Evolutionary conservation across 2,329 filamentous ascomycete genomes (phyloP).

Genomic region (Alternaria panax): DNA sequence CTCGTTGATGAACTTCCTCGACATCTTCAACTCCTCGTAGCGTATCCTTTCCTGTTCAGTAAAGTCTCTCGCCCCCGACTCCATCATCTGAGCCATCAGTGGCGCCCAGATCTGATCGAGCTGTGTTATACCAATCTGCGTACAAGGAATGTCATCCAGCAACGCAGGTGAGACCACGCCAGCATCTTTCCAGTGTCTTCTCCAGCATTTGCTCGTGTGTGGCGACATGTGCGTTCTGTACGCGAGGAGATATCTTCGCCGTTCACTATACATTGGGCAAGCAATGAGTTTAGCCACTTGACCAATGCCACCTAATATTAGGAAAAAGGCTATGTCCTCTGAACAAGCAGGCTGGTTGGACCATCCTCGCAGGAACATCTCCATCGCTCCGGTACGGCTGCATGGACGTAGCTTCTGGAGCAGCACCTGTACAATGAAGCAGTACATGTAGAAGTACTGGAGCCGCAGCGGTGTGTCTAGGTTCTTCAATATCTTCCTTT

Average conservation of each 20-base stretch:
- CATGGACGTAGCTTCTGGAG: constrained; percentile 42
- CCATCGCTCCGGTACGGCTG: constrained; percentile 38
- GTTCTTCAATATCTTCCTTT: constrained; percentile 39
- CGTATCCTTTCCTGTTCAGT: constrained; percentile 39
- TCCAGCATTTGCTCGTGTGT: constrained; percentile 45
- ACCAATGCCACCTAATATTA: constrained; percentile 46
- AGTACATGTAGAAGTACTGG: constrained; percentile 50
- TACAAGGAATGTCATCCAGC: constrained; percentile 47
- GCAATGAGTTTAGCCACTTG: constrained; percentile 47
- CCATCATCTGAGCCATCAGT: constrained; percentile 43
- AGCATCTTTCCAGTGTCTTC: constrained; percentile 45
- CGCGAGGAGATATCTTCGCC: constrained; percentile 40
- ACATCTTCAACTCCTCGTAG: constrained; percentile 37
- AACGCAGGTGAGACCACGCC: constrained; percentile 45
- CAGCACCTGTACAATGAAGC: constrained; percentile 47
- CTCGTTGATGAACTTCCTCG: constrained; percentile 46
- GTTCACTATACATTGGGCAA: constrained; percentile 41
- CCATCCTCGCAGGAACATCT: constrained; percentile 44
- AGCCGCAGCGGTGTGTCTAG: constrained; percentile 44
- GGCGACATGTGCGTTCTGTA: constrained; percentile 48
- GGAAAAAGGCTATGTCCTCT: constrained; percentile 48
- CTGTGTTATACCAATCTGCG: constrained; percentile 47
- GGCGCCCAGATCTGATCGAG: constrained; percentile 49
- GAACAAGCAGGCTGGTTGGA: constrained; percentile 39
- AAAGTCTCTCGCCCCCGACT: constrained; percentile 36